phyloP scores from a whole-genome alignment of 1,284 basidiomycete genomes.

The Schizophyllum amplum region DNA sequence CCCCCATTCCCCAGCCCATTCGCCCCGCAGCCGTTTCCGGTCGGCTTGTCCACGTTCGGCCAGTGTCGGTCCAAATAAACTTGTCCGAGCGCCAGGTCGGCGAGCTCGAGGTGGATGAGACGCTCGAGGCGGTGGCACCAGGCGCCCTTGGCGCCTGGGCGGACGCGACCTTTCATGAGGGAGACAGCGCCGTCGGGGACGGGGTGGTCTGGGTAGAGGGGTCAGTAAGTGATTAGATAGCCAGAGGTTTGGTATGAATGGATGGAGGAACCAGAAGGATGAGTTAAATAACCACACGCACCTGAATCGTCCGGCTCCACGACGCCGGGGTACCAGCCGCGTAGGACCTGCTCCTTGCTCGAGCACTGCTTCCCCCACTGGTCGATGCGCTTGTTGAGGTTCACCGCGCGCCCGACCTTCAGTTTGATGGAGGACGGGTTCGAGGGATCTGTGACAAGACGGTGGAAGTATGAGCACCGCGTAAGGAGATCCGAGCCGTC shows the following conservation, averaged over 20 bases:
- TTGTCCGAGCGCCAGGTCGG: constrained; percentile 49
- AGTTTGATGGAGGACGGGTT: constrained; percentile 28
- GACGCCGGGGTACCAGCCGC: constrained; percentile 31
- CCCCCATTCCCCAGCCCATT: constrained; percentile 11
- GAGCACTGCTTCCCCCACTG: constrained; percentile 67
- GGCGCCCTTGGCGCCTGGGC: constrained; percentile 43
- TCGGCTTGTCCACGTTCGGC: background rate
- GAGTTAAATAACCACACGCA: background rate
- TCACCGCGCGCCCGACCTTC: constrained; percentile 47
- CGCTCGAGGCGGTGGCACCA: constrained; percentile 51
- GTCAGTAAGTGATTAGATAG: too few species aligned
- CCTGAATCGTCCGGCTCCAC: constrained; percentile 15
- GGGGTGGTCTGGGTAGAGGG: too few species aligned
- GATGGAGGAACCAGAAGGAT: too few species aligned
- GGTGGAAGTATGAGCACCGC: too few species aligned
- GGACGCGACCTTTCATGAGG: constrained; percentile 34
- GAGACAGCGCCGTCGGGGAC: constrained; percentile 18
- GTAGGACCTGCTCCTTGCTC: constrained; percentile 34
- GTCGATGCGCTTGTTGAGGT: constrained; percentile 45
- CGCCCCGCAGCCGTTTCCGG: background rate
- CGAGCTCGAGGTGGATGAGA: constrained; percentile 68
- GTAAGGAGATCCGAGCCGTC: too few species aligned
- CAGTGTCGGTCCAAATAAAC: background rate
- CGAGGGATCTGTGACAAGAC: too few species aligned
- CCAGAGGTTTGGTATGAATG: too few species aligned